Conservation (phyloP, 176 grass and related monocot genomes). For the Triticum turgidum region DNA sequence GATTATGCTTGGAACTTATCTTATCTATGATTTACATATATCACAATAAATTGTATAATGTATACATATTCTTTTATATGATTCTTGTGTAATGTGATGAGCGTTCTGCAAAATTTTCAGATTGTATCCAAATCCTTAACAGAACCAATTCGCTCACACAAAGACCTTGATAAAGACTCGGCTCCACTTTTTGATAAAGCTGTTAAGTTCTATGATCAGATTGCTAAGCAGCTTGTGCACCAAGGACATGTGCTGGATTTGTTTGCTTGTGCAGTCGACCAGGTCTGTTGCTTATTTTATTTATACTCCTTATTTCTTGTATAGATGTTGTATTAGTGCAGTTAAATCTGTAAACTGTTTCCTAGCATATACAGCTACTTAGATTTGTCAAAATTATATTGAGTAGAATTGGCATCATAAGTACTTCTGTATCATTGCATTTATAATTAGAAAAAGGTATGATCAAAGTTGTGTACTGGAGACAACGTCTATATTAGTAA, state of each 20-base stretch:
- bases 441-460: conserved; percentile 2
- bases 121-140: conserved; percentile 96
- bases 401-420: conserved; percentile 1
- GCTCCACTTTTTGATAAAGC: conserved; percentile 87
- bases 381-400: neutral
- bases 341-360: neutral
- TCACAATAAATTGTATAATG: neutral
- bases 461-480: neutral
- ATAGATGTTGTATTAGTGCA: neutral
- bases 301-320: neutral
- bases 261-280: conserved; percentile 94
- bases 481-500: neutral
- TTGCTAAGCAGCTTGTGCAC: conserved; percentile 95
- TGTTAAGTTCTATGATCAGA: conserved; percentile 88
- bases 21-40: conserved; percentile 20
- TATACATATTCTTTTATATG: conserved; percentile 14
- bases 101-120: conserved; percentile 54
- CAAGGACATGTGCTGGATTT: conserved; percentile 97
- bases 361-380: neutral
- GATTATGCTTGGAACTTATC: neutral
- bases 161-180: conserved; percentile 92
- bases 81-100: conserved; percentile 25
- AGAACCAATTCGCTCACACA: conserved; percentile 97
- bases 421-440: neutral
- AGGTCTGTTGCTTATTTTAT: conserved; percentile 56